phyloP scores from a whole-genome alignment of 805 yeast genomes.

The Wickerhamomyces sydowiorum region DNA sequence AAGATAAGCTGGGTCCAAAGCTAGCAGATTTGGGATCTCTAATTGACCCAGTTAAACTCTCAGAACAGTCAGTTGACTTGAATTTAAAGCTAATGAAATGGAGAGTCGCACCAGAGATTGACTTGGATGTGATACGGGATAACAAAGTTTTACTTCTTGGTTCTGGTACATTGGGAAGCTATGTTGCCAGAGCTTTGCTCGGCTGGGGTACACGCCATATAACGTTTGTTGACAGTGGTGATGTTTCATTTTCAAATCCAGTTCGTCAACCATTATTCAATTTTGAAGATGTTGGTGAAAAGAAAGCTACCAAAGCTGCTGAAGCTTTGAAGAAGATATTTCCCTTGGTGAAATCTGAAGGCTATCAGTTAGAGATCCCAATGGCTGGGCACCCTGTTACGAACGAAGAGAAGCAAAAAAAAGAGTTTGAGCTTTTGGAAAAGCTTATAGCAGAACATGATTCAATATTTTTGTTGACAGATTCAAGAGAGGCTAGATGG shows the following conservation, averaged over 20 bases:
- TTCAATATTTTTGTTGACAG: conserved; percentile 76
- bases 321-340: conserved; percentile 62
- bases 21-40: conserved; percentile 76
- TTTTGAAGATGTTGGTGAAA: conserved; percentile 72
- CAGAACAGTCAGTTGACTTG: conserved; percentile 88
- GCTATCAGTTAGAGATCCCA: conserved; percentile 71
- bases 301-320: conserved; percentile 81
- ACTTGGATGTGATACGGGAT: conserved; percentile 56
- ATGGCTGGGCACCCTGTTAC: conserved; percentile 92
- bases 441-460: conserved; percentile 63
- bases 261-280: conserved; percentile 87
- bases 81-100: conserved; percentile 93
- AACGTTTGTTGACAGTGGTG: conserved; percentile 86
- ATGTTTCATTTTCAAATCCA: conserved; percentile 88
- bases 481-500: conserved; percentile 96
- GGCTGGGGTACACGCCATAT: conserved; percentile 94
- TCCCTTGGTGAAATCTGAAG: conserved; percentile 68
- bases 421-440: conserved; percentile 47
- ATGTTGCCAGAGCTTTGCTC: conserved; percentile 75
- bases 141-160: conserved; percentile 79
- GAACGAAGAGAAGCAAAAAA: conserved; percentile 42
- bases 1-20: conserved; percentile 75
- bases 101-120: conserved; percentile 82
- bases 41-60: conserved; percentile 74
- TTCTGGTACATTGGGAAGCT: conserved; percentile 93